Evolutionary conservation across 2,329 filamentous ascomycete species (phyloP).

Genomic region (Colletotrichum sp.): DNA sequence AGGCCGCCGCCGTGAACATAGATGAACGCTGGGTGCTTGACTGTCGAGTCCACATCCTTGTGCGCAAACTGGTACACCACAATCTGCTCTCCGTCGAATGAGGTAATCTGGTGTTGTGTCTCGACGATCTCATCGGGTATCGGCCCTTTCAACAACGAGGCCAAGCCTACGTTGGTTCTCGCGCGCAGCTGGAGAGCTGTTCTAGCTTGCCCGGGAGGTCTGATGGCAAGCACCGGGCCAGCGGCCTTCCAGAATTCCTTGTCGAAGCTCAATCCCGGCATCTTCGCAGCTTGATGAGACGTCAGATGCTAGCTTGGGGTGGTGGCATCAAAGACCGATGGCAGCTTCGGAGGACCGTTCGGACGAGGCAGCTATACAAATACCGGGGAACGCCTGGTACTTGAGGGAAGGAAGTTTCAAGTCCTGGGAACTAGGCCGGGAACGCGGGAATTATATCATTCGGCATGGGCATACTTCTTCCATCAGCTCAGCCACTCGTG

Average conservation of each 20-base stretch:
- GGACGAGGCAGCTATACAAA: background rate
- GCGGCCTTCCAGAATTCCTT: conserved; percentile 7
- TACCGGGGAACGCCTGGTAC: background rate
- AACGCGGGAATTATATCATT: background rate
- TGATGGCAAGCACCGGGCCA: conserved; percentile 2
- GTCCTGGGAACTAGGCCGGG: background rate
- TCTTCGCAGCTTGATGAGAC: background rate
- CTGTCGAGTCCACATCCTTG: background rate
- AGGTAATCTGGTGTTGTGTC: background rate
- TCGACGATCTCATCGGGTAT: background rate
- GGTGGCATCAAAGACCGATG: background rate
- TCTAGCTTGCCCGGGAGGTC: background rate
- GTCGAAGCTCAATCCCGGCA: conserved; percentile 9
- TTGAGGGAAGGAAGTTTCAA: background rate
- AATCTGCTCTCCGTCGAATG: conserved; percentile 4
- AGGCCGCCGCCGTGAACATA: conserved; percentile 50
- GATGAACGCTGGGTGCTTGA: conserved; percentile 33
- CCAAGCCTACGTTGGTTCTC: background rate
- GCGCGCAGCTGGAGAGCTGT: background rate
- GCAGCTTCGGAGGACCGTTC: background rate
- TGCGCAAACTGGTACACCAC: background rate
- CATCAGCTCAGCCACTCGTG: background rate
- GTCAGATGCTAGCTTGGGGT: background rate
- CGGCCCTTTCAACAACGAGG: background rate
- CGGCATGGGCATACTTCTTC: background rate